Conservation (phyloP, 352 stramenopile species). For the Elongisporangium undulatum region DNA sequence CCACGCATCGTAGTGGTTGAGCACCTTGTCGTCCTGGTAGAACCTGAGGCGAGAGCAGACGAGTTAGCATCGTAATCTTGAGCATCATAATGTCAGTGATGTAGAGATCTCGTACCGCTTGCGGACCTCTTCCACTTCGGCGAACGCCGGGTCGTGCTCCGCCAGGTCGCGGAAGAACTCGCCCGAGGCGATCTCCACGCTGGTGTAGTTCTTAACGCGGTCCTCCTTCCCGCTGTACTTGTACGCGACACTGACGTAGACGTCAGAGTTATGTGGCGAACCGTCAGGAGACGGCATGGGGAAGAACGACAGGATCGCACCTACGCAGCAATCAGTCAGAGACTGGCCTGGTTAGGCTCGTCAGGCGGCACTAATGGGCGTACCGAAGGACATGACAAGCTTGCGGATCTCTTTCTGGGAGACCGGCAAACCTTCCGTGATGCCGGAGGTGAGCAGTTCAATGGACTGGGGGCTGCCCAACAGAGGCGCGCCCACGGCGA, state of each 20-base stretch:
- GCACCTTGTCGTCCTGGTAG: constrained; percentile 59
- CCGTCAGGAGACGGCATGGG: constrained; percentile 51
- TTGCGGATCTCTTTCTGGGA: constrained; percentile 61
- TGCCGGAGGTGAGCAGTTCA: constrained; percentile 58
- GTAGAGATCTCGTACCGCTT: constrained; percentile 19
- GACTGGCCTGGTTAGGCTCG: not conserved
- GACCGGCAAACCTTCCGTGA: constrained; percentile 65
- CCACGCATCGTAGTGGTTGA: constrained; percentile 58
- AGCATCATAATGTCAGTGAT: not conserved
- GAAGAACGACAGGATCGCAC: constrained; percentile 68
- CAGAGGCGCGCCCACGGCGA: constrained; percentile 64
- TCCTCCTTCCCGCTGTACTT: constrained; percentile 9
- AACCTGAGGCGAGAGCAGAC: constrained; percentile 25
- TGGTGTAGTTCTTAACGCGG: constrained; percentile 50
- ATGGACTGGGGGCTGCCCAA: constrained; percentile 67
- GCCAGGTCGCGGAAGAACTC: constrained; percentile 71
- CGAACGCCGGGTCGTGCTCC: constrained; percentile 52
- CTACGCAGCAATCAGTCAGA: constrained; percentile 12
- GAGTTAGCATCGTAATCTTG: not conserved
- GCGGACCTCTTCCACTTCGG: constrained; percentile 49
- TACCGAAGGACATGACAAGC: constrained; percentile 71
- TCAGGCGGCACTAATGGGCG: not conserved
- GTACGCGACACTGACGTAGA: constrained; percentile 35
- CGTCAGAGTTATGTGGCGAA: constrained; percentile 47
- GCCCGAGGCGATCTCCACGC: constrained; percentile 58